phyloP scores from a whole-genome alignment of 768 basidiomycete genomes.

The Naganishia kalamii region DNA sequence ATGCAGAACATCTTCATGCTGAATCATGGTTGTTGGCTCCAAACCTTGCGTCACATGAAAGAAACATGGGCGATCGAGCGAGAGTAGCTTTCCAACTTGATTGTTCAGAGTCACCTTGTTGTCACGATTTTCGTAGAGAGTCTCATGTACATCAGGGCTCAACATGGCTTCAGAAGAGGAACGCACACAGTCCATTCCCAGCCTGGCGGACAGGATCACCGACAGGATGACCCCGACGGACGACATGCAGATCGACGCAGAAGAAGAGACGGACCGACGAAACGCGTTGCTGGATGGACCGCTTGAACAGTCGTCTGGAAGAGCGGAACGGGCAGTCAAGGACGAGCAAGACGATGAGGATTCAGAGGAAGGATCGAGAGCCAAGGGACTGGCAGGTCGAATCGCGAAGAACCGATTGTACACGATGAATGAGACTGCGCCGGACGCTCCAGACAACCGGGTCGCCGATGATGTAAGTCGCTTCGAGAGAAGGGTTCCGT shows the following conservation, averaged over 20 bases:
- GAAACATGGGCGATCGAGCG: neutral
- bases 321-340: no score
- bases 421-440: constrained; percentile 3
- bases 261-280: neutral
- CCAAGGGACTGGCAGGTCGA: neutral
- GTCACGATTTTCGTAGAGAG: no score
- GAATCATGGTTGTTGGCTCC: no score
- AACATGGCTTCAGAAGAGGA: neutral
- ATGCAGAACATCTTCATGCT: no score
- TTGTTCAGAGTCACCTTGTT: no score
- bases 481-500: neutral
- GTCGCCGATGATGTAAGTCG: neutral
- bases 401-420: constrained; percentile 11
- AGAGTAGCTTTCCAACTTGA: neutral
- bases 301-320: neutral
- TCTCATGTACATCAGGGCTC: no score
- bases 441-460: constrained; percentile 1
- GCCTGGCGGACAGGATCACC: neutral
- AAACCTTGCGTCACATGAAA: no score
- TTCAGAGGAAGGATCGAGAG: neutral
- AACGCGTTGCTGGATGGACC: neutral
- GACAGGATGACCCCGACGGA: neutral
- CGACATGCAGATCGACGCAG: neutral
- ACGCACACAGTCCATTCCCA: neutral
- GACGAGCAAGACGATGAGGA: neutral